phyloP scores from a whole-genome alignment of 2,329 filamentous ascomycete genomes.

The Setomelanomma holmii region DNA sequence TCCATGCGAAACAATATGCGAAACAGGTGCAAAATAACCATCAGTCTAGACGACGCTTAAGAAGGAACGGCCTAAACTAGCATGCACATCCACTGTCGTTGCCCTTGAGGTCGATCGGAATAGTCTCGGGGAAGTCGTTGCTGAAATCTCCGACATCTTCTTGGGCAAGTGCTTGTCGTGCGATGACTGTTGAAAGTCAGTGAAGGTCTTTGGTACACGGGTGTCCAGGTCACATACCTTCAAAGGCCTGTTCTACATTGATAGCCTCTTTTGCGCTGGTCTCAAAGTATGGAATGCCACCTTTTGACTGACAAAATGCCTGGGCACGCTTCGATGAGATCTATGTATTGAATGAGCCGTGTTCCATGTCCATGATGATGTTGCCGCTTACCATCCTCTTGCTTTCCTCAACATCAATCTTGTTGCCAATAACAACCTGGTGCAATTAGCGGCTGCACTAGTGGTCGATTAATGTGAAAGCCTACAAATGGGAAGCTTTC shows the following conservation, averaged over 20 bases:
- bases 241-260: slow-evolving; percentile 90
- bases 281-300: slow-evolving; percentile 98
- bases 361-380: no score
- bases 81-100: slow-evolving; percentile 93
- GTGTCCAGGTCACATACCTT: slow-evolving; percentile 53
- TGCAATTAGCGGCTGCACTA: slow-evolving; percentile 17
- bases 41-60: slow-evolving; percentile 12
- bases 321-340: slow-evolving; percentile 95
- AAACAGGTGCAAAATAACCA: neutral
- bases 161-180: slow-evolving; percentile 91
- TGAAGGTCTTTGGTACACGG: no score
- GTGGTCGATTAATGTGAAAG: neutral
- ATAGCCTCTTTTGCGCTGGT: slow-evolving; percentile 98
- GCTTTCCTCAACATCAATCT: slow-evolving; percentile 98
- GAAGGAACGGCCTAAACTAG: slow-evolving; percentile 51
- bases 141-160: slow-evolving; percentile 98
- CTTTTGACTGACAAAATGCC: slow-evolving; percentile 97
- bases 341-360: slow-evolving; percentile 50
- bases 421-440: slow-evolving; percentile 94
- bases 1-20: slow-evolving; percentile 15
- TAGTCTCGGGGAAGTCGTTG: slow-evolving; percentile 95
- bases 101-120: slow-evolving; percentile 96
- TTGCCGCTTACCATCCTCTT: slow-evolving; percentile 77
- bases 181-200: slow-evolving; percentile 73
- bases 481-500: slow-evolving; percentile 97